Percentiles rank a stretch among this genome's conserved stretches.
Conservation (phyloP, 805 yeast species). For the Ogataea angusta region DNA sequence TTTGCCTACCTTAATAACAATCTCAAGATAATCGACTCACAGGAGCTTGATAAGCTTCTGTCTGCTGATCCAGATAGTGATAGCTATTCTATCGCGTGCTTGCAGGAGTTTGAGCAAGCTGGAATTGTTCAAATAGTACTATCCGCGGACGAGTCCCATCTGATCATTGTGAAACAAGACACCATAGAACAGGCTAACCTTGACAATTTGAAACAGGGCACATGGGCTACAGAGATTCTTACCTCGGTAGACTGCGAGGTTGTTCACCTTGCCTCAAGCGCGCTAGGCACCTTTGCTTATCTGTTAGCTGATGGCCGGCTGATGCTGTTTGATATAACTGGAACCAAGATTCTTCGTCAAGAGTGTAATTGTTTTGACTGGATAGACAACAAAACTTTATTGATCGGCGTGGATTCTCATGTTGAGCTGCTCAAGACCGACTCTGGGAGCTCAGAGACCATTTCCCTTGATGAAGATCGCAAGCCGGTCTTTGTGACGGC, state of each 20-base stretch:
- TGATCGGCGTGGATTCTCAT: constrained; percentile 2
- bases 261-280: not conserved
- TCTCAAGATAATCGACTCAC: constrained; percentile 21
- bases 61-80: constrained; percentile 15
- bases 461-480: constrained; percentile 8
- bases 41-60: constrained; percentile 15
- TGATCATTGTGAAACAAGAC: constrained; percentile 17
- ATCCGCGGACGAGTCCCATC: constrained; percentile 19
- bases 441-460: constrained; percentile 1
- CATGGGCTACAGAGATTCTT: constrained; percentile 1
- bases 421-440: constrained; percentile 10
- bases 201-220: constrained; percentile 1
- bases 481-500: constrained; percentile 9
- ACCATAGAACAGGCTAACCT: constrained; percentile 2
- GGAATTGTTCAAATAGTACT: constrained; percentile 21
- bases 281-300: constrained; percentile 6
- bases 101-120: not conserved
- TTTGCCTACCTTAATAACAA: constrained; percentile 20
- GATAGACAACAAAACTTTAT: constrained; percentile 1
- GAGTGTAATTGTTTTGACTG: constrained; percentile 13
- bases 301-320: constrained; percentile 13
- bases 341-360: not conserved
- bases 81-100: not conserved
- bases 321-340: constrained; percentile 2
- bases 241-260: constrained; percentile 1